Evolutionary conservation across 441 rosid genomes (phyloP).

Genomic region (Pelargonium exstipulatum): DNA sequence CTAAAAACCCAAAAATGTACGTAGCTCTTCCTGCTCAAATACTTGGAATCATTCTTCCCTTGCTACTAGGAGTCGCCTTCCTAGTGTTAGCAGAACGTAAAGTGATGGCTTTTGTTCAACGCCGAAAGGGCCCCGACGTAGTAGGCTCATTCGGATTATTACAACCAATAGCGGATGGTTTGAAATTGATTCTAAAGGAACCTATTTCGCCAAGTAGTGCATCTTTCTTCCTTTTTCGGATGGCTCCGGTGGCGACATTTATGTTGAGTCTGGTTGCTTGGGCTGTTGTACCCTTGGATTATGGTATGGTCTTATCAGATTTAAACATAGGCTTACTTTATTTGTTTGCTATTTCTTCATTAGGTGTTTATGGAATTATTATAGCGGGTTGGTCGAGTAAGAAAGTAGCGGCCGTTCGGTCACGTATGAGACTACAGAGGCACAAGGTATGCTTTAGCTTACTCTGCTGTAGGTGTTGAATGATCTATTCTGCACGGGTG

Average conservation of each 20-base stretch:
- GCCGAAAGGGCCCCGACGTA: not conserved
- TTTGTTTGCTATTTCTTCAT: constrained; percentile 24
- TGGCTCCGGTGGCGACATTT: constrained; percentile 18
- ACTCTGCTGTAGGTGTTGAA: too few relatives aligned
- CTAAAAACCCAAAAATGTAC: too few relatives aligned
- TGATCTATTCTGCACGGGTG: too few relatives aligned
- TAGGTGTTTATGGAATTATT: constrained; percentile 23
- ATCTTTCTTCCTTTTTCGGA: constrained; percentile 16
- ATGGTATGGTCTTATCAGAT: constrained; percentile 19
- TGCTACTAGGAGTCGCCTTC: not conserved
- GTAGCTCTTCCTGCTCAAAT: too few relatives aligned
- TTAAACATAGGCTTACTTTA: constrained; percentile 21
- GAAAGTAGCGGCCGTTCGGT: constrained; percentile 5
- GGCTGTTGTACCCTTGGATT: constrained; percentile 9
- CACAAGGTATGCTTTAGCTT: too few relatives aligned
- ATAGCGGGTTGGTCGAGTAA: constrained; percentile 22
- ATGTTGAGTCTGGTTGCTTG: constrained; percentile 13
- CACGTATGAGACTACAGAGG: too few relatives aligned
- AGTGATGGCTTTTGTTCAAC: constrained; percentile 1
- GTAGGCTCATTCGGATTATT: not conserved
- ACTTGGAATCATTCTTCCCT: too few relatives aligned
- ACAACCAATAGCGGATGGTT: not conserved
- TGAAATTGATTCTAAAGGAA: constrained; percentile 13
- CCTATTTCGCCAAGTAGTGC: constrained; percentile 16
- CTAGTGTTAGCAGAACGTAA: not conserved